These are phyloP conservation scores for Lachnellula subtilissima DNA, from an alignment of 2,329 filamentous ascomycete species.

Conservation along the genomic window DNA sequence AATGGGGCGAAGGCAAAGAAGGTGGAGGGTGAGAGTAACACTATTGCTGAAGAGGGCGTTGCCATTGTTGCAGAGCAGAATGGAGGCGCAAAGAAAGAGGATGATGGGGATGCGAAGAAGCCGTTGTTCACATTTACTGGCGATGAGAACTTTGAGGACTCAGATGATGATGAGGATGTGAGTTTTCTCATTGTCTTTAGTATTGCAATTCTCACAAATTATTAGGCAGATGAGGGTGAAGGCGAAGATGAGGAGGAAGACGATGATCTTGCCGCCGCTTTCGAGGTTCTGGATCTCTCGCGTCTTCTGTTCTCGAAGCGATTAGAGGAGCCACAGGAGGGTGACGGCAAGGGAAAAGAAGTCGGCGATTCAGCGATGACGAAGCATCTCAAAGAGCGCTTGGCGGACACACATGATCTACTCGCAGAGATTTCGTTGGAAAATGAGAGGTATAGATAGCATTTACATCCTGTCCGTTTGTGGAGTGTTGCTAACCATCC, in stretches of 20 bases:
- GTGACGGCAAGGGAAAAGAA: conserved; percentile 44
- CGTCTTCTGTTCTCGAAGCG: conserved; percentile 59
- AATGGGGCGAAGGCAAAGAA: conserved; percentile 37
- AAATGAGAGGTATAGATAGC: conserved; percentile 66
- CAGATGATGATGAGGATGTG: conserved; percentile 63
- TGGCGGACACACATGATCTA: conserved; percentile 90
- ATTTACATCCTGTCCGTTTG: not conserved
- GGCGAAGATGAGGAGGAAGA: conserved; percentile 53
- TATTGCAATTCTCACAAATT: conserved; percentile 37
- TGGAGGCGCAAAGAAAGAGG: conserved; percentile 31
- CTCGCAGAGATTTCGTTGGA: conserved; percentile 96
- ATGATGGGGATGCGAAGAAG: conserved; percentile 52
- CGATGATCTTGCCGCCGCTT: conserved; percentile 73
- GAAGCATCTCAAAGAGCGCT: conserved; percentile 70
- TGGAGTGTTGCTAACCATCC: conserved; percentile 13
- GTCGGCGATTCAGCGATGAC: conserved; percentile 35
- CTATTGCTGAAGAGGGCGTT: conserved; percentile 43
- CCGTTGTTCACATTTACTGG: conserved; percentile 88
- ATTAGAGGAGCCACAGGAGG: conserved; percentile 44
- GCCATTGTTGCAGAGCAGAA: conserved; percentile 34
- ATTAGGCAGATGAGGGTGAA: conserved; percentile 38
- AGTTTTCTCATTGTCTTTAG: conserved; percentile 41
- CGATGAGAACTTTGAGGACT: conserved; percentile 87
- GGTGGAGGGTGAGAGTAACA: conserved; percentile 33
- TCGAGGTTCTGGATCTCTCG: conserved; percentile 78